Conservation (phyloP, 1,284 basidiomycete species). For the Ceratobasidium sp. region DNA sequence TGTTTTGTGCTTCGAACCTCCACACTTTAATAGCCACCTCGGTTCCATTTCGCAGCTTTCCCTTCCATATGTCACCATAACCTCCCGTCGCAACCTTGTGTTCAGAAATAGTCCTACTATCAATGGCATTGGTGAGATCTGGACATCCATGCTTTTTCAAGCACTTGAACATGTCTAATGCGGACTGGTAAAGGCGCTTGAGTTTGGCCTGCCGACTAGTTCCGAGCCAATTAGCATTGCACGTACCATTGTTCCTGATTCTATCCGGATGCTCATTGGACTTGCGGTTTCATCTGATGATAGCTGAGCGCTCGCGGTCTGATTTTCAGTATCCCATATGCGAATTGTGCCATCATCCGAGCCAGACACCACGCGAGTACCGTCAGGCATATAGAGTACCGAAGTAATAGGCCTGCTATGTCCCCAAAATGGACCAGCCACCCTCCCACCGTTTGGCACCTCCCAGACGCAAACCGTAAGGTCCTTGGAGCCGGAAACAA, state of each 20-base stretch:
- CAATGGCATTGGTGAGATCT: background rate
- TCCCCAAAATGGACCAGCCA: background rate
- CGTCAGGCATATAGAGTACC: background rate
- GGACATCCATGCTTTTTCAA: background rate
- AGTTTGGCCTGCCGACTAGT: too few relatives aligned
- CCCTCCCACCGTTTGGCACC: background rate
- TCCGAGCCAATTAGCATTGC: too few relatives aligned
- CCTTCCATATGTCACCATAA: too few relatives aligned
- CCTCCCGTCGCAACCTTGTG: too few relatives aligned
- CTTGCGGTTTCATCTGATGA: too few relatives aligned
- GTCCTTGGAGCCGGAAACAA: background rate
- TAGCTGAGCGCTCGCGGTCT: too few relatives aligned
- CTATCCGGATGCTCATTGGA: too few relatives aligned
- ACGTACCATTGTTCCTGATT: background rate
- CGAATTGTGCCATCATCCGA: too few relatives aligned
- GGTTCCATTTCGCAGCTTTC: constrained; percentile 7
- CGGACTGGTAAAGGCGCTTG: background rate
- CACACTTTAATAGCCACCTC: constrained; percentile 27
- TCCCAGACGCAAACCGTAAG: background rate
- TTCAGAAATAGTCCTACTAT: too few relatives aligned
- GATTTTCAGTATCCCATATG: background rate
- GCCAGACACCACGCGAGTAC: too few relatives aligned
- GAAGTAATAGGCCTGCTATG: background rate
- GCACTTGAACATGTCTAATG: background rate
- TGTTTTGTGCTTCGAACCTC: too few relatives aligned